Conservation (phyloP, 805 yeast genomes). For the Saturnispora halmiae region DNA sequence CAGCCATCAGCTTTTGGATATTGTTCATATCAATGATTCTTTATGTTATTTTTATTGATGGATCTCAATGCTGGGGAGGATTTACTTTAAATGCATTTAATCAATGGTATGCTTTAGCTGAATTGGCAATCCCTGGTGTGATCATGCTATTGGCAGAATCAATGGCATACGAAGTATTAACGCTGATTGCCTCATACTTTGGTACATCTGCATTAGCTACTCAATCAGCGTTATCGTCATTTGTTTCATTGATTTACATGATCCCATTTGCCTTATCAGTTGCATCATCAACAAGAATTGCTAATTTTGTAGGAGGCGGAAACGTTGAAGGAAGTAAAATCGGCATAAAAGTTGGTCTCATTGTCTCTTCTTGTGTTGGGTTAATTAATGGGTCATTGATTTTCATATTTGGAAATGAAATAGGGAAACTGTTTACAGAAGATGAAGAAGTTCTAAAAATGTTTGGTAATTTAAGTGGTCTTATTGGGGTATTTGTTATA, state of each 20-base stretch:
- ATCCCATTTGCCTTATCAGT: conserved; percentile 51
- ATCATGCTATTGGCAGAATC: conserved; percentile 55
- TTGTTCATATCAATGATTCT: conserved; percentile 40
- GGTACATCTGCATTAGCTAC: conserved; percentile 48
- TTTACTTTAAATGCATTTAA: conserved; percentile 33
- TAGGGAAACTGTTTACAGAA: conserved; percentile 49
- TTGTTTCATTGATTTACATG: conserved; percentile 42
- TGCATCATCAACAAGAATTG: conserved; percentile 50
- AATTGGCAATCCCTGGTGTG: conserved; percentile 46
- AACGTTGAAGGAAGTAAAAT: conserved; percentile 24
- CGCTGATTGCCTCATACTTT: conserved; percentile 45
- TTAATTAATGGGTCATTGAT: conserved; percentile 31
- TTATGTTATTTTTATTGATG: conserved; percentile 35
- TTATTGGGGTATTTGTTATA: conserved; percentile 57
- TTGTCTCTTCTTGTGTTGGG: conserved; percentile 31
- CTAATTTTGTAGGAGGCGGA: conserved; percentile 48
- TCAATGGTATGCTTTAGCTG: conserved; percentile 37
- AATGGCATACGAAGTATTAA: conserved; percentile 48
- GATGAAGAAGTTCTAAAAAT: conserved; percentile 49
- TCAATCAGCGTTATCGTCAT: conserved; percentile 38
- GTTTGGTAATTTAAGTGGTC: conserved; percentile 43
- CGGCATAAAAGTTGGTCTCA: conserved; percentile 32
- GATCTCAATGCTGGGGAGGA: conserved; percentile 46
- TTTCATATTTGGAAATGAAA: conserved; percentile 33
- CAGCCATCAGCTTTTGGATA: conserved; percentile 46